Conservation (phyloP, 768 basidiomycete species). For the Cubamyces sp. region DNA sequence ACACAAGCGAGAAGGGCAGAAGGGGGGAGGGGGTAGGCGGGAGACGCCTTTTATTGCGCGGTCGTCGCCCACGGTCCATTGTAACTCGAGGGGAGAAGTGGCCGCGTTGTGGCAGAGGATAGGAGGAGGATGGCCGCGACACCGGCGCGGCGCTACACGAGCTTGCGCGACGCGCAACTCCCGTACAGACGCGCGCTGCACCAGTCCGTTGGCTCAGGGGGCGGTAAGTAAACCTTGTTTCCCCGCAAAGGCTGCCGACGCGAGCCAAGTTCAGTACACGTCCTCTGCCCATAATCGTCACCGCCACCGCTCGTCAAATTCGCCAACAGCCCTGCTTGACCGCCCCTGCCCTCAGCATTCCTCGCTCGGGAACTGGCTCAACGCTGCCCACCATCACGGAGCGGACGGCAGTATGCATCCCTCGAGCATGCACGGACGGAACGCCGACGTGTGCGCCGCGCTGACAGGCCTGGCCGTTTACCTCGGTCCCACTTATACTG, state of each 20-base stretch:
- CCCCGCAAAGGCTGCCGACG: neutral
- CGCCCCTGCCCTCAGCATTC: neutral
- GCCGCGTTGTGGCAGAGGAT: neutral
- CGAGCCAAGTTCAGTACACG: neutral
- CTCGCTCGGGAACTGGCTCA: neutral
- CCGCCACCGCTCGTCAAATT: neutral
- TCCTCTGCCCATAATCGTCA: neutral
- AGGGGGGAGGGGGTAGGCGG: neutral
- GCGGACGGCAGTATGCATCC: too few relatives aligned
- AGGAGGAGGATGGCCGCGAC: neutral
- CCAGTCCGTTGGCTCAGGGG: neutral
- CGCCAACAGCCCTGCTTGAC: neutral
- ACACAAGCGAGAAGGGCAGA: neutral
- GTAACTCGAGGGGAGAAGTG: neutral
- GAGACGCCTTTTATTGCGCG: neutral
- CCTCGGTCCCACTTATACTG: too few relatives aligned
- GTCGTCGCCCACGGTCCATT: neutral
- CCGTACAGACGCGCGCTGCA: neutral
- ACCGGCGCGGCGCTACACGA: neutral
- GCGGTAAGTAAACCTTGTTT: neutral
- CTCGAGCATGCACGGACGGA: neutral
- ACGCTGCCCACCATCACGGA: too few relatives aligned
- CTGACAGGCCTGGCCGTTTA: neutral
- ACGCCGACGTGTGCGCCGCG: neutral
- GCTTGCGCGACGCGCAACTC: neutral